A percentile compares a stretch with the other conserved stretches of the same genome.
phyloP scores from a whole-genome alignment of 1,284 basidiomycete species.

The Fistulinella staudtii region DNA sequence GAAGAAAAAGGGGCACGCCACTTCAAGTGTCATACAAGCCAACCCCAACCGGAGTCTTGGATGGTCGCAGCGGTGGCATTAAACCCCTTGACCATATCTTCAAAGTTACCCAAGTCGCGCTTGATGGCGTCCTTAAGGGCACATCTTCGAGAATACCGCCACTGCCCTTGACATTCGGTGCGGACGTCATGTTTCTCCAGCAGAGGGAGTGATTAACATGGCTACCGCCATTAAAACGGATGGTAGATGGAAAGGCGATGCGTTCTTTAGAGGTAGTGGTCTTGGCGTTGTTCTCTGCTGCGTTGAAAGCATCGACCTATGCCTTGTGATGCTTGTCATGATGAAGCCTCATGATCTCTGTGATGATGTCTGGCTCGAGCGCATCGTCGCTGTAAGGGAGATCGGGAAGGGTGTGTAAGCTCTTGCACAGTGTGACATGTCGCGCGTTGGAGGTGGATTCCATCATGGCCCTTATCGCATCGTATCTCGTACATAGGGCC shows the following conservation, averaged over 20 bases:
- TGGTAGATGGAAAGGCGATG: slow-evolving; percentile 71
- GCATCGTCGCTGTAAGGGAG: slow-evolving; percentile 88
- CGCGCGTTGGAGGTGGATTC: slow-evolving; percentile 1
- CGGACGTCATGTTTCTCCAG: slow-evolving; percentile 86
- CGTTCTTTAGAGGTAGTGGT: slow-evolving; percentile 69
- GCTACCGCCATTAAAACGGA: slow-evolving; percentile 72
- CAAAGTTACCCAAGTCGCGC: slow-evolving; percentile 66
- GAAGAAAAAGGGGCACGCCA: neutral
- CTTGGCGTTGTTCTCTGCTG: slow-evolving; percentile 70
- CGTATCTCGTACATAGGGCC: slow-evolving; percentile 22
- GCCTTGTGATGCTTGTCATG: slow-evolving; percentile 87
- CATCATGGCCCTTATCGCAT: slow-evolving; percentile 27
- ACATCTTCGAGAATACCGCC: slow-evolving; percentile 69
- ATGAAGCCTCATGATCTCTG: slow-evolving; percentile 82
- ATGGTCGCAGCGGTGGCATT: slow-evolving; percentile 75
- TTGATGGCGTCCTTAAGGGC: slow-evolving; percentile 70
- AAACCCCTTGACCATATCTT: slow-evolving; percentile 66
- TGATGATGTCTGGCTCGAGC: slow-evolving; percentile 82
- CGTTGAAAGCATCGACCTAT: slow-evolving; percentile 73
- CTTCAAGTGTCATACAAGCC: slow-evolving; percentile 61
- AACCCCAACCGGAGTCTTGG: slow-evolving; percentile 93
- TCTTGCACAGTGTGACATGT: slow-evolving; percentile 21
- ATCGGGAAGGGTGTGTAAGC: slow-evolving; percentile 64
- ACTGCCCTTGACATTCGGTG: slow-evolving; percentile 44
- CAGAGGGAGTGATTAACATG: slow-evolving; percentile 93